Conservation (phyloP, 2,329 filamentous ascomycete genomes). For the Stemphylium vesicarium region DNA sequence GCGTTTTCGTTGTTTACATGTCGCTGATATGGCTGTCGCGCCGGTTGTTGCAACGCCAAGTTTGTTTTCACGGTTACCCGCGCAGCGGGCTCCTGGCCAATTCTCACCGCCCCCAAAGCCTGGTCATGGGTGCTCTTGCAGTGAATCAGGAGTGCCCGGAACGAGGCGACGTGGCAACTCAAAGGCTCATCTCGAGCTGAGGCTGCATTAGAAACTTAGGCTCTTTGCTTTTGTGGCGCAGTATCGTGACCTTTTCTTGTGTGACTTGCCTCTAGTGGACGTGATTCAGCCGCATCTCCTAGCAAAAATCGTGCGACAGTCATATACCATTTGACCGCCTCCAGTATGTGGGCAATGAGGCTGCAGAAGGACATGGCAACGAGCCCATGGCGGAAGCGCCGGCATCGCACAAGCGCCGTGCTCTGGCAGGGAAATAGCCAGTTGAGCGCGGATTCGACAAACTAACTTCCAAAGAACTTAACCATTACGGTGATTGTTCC, state of each 20-base stretch:
- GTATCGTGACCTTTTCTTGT: slow-evolving; percentile 23
- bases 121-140: background rate
- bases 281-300: slow-evolving; percentile 20
- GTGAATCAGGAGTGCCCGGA: background rate
- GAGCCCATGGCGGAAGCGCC: background rate
- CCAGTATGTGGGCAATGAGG: slow-evolving; percentile 10
- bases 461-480: background rate
- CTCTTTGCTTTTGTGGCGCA: background rate
- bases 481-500: background rate
- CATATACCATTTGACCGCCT: slow-evolving; percentile 9
- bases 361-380: background rate
- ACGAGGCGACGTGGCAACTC: background rate
- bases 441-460: background rate
- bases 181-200: slow-evolving; percentile 7
- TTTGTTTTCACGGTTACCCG: too few relatives aligned
- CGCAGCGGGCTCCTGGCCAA: too few relatives aligned
- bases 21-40: background rate
- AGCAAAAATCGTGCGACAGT: slow-evolving; percentile 13
- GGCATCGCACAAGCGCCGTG: background rate
- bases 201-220: slow-evolving; percentile 5
- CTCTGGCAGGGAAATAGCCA: background rate
- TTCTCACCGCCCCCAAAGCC: slow-evolving; percentile 5
- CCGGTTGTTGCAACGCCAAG: background rate
- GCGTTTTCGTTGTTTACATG: too few relatives aligned
- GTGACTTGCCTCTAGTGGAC: slow-evolving; percentile 11